Percentiles rank a stretch among this genome's conserved stretches.
phyloP scores from a whole-genome alignment of 1,284 basidiomycete species.

The Leccinum griseonigrum region DNA sequence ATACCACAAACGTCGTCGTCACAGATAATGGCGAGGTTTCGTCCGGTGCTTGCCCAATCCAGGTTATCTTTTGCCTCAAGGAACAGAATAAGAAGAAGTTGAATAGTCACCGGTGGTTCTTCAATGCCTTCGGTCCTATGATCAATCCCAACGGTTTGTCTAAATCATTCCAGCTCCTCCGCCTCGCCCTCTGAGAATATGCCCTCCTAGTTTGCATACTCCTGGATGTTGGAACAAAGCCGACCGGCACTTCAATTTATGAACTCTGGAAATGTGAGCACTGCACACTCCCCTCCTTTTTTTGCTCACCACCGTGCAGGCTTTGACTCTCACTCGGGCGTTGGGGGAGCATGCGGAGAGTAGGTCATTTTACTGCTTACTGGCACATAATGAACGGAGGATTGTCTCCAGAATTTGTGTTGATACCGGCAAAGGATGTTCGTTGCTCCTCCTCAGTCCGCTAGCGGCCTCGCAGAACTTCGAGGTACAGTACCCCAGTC shows the following conservation, averaged over 20 bases:
- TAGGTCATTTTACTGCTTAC: conserved; percentile 36
- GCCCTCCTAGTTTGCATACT: conserved; percentile 67
- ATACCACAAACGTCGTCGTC: conserved; percentile 78
- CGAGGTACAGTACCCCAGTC: conserved; percentile 46
- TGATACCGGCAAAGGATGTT: conserved; percentile 77
- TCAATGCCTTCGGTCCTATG: conserved; percentile 91
- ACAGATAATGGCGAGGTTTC: conserved; percentile 86
- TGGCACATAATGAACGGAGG: not conserved
- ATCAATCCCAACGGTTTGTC: conserved; percentile 74
- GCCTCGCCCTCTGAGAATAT: not conserved
- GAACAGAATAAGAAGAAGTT: conserved; percentile 96
- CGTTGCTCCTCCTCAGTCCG: conserved; percentile 79
- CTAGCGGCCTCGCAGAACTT: conserved; percentile 92
- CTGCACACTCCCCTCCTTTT: not conserved
- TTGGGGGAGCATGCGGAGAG: conserved; percentile 96
- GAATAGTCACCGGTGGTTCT: conserved; percentile 95
- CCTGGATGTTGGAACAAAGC: conserved; percentile 93
- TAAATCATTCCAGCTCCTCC: not conserved
- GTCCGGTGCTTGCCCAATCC: conserved; percentile 81
- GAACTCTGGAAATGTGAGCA: conserved; percentile 87
- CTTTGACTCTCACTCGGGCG: conserved; percentile 87
- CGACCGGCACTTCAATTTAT: conserved; percentile 91
- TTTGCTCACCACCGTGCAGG: conserved; percentile 39
- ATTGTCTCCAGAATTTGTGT: conserved; percentile 66
- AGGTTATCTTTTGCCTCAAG: conserved; percentile 91